These are phyloP conservation scores for Penicillium sp. DNA, from an alignment of 2,329 filamentous ascomycete genomes.

Conservation along the genomic window DNA sequence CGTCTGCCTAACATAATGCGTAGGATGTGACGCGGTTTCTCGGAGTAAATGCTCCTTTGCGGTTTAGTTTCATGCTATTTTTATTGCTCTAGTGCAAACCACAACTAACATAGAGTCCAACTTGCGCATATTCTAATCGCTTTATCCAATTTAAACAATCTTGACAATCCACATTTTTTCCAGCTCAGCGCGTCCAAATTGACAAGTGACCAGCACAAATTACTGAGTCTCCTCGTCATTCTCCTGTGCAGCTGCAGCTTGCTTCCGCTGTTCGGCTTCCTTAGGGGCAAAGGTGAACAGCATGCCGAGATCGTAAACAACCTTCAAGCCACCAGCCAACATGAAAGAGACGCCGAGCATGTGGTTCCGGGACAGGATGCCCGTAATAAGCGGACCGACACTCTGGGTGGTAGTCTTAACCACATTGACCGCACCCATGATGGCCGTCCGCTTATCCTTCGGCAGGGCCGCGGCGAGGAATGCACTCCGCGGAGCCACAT, in stretches of 20 bases:
- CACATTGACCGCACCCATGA: slow-evolving; percentile 70
- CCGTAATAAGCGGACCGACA: slow-evolving; percentile 63
- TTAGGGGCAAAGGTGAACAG: slow-evolving; percentile 50
- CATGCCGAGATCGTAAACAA: slow-evolving; percentile 60
- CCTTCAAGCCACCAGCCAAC: slow-evolving; percentile 63
- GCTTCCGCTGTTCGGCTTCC: slow-evolving; percentile 22
- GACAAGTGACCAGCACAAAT: not conserved
- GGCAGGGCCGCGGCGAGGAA: slow-evolving; percentile 67
- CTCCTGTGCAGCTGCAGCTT: slow-evolving; percentile 3
- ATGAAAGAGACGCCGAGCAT: slow-evolving; percentile 65
- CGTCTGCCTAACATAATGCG: not conserved
- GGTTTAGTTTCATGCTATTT: not conserved
- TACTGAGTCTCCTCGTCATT: slow-evolving; percentile 15
- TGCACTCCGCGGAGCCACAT: slow-evolving; percentile 67
- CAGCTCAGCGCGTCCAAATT: no score
- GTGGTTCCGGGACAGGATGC: slow-evolving; percentile 57
- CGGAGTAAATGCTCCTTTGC: not conserved
- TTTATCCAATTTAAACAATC: no score
- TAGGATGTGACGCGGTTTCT: not conserved
- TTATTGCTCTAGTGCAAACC: no score
- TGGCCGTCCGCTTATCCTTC: slow-evolving; percentile 66
- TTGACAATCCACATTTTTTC: no score
- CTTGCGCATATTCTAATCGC: no score
- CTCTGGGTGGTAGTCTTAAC: slow-evolving; percentile 66
- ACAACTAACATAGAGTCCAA: no score